Evolutionary conservation across 2,329 filamentous ascomycete genomes (phyloP).

Genomic region (Leptodontidium sp.): DNA sequence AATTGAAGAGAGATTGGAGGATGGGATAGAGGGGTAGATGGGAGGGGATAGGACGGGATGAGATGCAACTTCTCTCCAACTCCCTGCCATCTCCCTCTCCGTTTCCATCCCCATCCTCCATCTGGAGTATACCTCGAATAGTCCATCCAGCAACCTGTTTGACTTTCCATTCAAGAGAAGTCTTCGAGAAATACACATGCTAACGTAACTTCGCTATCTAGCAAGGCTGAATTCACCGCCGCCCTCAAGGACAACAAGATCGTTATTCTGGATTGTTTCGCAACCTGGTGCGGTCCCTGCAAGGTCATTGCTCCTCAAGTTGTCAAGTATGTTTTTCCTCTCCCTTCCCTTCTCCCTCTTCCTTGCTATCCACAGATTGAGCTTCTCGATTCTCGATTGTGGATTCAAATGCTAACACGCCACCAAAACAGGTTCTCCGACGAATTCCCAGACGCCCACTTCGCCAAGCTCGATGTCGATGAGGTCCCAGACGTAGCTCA

Average conservation of each 20-base stretch:
- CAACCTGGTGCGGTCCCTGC: slow-evolving; percentile 94
- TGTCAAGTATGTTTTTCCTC: slow-evolving; percentile 60
- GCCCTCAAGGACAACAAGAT: slow-evolving; percentile 63
- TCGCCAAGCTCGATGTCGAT: slow-evolving; percentile 94
- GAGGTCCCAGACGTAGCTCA: slow-evolving; percentile 76
- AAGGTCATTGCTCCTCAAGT: slow-evolving; percentile 85
- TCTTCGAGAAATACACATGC: slow-evolving; percentile 20
- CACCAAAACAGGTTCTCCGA: slow-evolving; percentile 61
- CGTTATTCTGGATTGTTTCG: slow-evolving; percentile 86
- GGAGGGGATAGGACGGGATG: no score
- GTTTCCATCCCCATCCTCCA: background rate
- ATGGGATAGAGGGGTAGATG: background rate
- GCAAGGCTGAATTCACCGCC: slow-evolving; percentile 65
- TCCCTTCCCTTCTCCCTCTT: slow-evolving; percentile 25
- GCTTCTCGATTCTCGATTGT: no score
- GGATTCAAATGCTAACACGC: background rate
- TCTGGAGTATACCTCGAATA: background rate
- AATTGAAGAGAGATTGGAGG: background rate
- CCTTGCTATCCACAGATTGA: background rate
- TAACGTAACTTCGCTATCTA: slow-evolving; percentile 47
- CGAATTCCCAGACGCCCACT: slow-evolving; percentile 68
- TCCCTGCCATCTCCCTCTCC: background rate
- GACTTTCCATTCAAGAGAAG: background rate
- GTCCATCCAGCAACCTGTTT: background rate
- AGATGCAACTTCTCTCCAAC: background rate